These are phyloP conservation scores for Epichloe gansuensis DNA, from an alignment of 2,329 filamentous ascomycete genomes.

Conservation along the genomic window DNA sequence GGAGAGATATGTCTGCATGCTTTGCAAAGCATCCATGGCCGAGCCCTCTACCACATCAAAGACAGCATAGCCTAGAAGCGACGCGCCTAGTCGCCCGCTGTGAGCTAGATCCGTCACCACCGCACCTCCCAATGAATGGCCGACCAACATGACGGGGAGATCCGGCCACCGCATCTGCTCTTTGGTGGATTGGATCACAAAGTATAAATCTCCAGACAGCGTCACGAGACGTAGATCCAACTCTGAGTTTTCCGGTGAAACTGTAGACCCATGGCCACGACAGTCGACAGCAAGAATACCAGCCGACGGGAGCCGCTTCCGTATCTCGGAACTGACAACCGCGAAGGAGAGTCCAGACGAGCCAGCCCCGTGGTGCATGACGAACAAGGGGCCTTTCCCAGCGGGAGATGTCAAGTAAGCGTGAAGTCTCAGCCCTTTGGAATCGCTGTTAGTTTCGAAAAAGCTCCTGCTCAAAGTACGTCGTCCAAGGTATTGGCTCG, in stretches of 20 bases:
- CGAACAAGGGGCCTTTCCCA: slow-evolving; percentile 67
- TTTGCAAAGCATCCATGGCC: slow-evolving; percentile 85
- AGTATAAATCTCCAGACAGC: slow-evolving; percentile 59
- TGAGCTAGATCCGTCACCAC: slow-evolving; percentile 80
- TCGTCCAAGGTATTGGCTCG: slow-evolving; percentile 69
- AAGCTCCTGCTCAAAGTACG: slow-evolving; percentile 83
- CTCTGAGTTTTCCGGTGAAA: slow-evolving; percentile 26
- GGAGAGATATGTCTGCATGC: slow-evolving; percentile 85
- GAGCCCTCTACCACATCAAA: slow-evolving; percentile 94
- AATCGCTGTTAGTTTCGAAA: slow-evolving; percentile 42
- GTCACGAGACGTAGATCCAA: slow-evolving; percentile 62
- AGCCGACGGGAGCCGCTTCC: slow-evolving; percentile 62
- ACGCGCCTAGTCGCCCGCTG: slow-evolving; percentile 49
- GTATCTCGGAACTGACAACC: slow-evolving; percentile 63
- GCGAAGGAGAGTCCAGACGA: slow-evolving; percentile 91
- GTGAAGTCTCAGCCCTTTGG: slow-evolving; percentile 54
- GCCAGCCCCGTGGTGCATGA: slow-evolving; percentile 89
- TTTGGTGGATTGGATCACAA: slow-evolving; percentile 56
- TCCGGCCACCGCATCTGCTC: slow-evolving; percentile 57
- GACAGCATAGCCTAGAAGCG: slow-evolving; percentile 75
- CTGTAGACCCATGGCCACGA: slow-evolving; percentile 69
- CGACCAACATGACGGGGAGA: slow-evolving; percentile 69
- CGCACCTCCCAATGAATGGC: slow-evolving; percentile 85
- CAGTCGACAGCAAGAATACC: slow-evolving; percentile 81
- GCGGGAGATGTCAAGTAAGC: slow-evolving; percentile 77